Evolutionary conservation across 1,139 yeast genomes (phyloP).

Genomic region (Kurtzmaniella quercitrusa): DNA sequence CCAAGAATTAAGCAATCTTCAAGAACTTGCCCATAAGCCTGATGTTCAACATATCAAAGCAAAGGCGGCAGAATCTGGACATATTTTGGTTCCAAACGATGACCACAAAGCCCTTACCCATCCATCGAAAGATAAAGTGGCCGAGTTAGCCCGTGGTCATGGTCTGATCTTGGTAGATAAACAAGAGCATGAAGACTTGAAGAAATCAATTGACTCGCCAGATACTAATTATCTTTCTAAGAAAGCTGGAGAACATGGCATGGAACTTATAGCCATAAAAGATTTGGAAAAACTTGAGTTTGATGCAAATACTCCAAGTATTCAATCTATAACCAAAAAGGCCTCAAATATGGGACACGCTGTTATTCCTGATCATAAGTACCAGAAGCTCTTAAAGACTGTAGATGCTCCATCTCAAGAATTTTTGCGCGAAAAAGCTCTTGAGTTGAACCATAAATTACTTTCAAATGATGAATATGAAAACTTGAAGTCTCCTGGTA

Average conservation of each 20-base stretch:
- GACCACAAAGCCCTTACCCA: not conserved
- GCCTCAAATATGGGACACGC: conserved; percentile 22
- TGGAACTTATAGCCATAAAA: conserved; percentile 22
- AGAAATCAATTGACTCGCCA: conserved; percentile 11
- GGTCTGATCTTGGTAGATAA: conserved; percentile 4
- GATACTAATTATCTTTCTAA: conserved; percentile 17
- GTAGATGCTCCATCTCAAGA: conserved; percentile 17
- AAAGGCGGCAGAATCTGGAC: conserved; percentile 2
- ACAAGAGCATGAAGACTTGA: conserved; percentile 9
- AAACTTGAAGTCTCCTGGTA: conserved; percentile 3
- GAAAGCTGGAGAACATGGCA: conserved; percentile 22
- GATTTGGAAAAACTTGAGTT: conserved; percentile 21
- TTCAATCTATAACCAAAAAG: conserved; percentile 20
- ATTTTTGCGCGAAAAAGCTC: conserved; percentile 13
- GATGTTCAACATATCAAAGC: conserved; percentile 3
- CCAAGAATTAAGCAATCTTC: conserved; percentile 15
- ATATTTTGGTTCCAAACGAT: conserved; percentile 1
- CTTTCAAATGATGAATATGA: conserved; percentile 12
- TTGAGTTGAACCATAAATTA: conserved; percentile 8
- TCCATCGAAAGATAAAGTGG: conserved; percentile 2
- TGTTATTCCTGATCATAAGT: conserved; percentile 19
- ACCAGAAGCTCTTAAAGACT: conserved; percentile 15
- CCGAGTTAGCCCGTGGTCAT: not conserved
- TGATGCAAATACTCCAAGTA: conserved; percentile 25
- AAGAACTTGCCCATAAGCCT: conserved; percentile 4